Percentiles rank a stretch among this genome's conserved stretches.
Evolutionary conservation across 331 rosid species (phyloP).

Genomic region (Stylosanthes scabra): DNA sequence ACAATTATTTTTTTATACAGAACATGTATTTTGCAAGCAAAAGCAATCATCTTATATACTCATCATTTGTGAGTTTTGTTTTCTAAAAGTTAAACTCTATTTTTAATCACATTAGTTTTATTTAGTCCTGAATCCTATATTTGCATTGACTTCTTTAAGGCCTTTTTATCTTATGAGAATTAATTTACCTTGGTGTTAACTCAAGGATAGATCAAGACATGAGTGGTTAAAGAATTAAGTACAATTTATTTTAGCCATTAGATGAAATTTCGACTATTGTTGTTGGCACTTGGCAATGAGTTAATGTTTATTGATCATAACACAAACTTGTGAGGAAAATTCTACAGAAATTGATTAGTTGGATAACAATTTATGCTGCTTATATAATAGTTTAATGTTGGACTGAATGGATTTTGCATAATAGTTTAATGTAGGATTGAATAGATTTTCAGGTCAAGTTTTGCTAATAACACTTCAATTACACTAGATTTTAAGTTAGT

Average conservation of each 20-base stretch:
- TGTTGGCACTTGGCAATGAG: too few species aligned
- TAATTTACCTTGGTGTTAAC: background rate
- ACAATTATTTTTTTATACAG: too few species aligned
- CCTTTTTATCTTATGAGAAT: background rate
- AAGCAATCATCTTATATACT: too few species aligned
- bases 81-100: background rate
- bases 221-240: background rate
- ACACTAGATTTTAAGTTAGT: background rate
- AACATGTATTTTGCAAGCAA: too few species aligned
- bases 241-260: background rate
- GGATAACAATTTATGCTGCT: background rate
- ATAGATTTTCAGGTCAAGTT: constrained; percentile 26
- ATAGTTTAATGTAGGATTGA: constrained; percentile 7
- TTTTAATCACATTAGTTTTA: background rate
- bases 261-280: background rate
- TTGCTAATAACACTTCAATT: background rate
- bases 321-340: background rate
- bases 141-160: background rate
- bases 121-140: background rate
- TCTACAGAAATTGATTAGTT: constrained; percentile 10
- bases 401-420: too few species aligned
- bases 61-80: background rate
- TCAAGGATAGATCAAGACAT: background rate
- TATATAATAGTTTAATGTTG: too few species aligned
- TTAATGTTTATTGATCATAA: background rate